A percentile compares a stretch with the other conserved stretches of the same genome.
These are phyloP conservation scores for Thielaviopsis populi DNA, from an alignment of 2,329 filamentous ascomycete species.

Conservation along the genomic window DNA sequence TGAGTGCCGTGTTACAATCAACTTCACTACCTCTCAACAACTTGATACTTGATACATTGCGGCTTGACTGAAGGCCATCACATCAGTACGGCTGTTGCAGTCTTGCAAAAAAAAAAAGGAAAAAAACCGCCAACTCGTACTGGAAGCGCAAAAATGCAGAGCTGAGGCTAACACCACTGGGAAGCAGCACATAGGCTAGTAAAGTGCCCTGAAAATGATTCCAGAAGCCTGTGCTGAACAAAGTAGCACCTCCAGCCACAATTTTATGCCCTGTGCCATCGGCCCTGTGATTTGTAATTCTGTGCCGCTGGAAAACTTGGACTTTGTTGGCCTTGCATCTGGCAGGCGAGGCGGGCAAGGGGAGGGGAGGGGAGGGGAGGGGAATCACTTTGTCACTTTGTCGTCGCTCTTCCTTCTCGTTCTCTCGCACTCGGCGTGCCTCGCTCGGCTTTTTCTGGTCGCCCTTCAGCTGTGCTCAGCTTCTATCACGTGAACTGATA, in stretches of 20 bases:
- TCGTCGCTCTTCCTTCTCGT: not conserved
- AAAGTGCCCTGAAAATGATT: not conserved
- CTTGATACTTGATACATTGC: too few relatives aligned
- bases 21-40: not conserved
- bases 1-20: not conserved
- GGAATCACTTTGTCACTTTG: not conserved
- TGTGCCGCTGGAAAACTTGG: too few relatives aligned
- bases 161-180: not conserved
- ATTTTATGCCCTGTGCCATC: not conserved
- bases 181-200: not conserved
- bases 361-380: too few relatives aligned
- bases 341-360: not conserved
- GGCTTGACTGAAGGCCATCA: too few relatives aligned
- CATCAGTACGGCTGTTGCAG: not conserved
- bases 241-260: not conserved
- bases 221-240: not conserved
- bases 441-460: not conserved
- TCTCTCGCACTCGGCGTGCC: not conserved
- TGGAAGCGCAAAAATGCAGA: not conserved
- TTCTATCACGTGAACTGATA: not conserved
- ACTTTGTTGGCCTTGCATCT: not conserved
- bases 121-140: too few relatives aligned
- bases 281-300: too few relatives aligned
- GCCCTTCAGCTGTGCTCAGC: not conserved
- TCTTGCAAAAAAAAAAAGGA: too few relatives aligned